Percentiles rank a stretch among this genome's conserved stretches.
Evolutionary conservation across 1,284 basidiomycete species (phyloP).

Genomic region (Tilletia walkeri): DNA sequence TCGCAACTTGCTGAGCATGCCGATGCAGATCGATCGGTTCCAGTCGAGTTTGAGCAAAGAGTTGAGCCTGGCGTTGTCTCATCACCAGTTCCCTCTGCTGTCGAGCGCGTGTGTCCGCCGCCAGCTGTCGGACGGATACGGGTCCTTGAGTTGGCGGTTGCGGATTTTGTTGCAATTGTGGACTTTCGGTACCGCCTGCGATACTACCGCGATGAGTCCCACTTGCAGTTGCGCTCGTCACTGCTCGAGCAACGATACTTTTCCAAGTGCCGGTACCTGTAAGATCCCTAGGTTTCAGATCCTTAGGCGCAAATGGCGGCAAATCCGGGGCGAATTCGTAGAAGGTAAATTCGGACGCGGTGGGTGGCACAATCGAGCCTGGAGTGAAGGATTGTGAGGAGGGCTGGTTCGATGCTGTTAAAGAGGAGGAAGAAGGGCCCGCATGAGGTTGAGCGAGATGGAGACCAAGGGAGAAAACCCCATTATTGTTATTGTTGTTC

Average conservation of each 20-base stretch:
- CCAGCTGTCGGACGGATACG: slow-evolving; percentile 38
- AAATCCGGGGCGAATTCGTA: slow-evolving; percentile 45
- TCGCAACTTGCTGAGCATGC: slow-evolving; percentile 25
- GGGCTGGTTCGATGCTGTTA: too few species aligned
- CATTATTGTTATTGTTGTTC: too few species aligned
- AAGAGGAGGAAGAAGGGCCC: too few species aligned
- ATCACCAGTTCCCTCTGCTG: slow-evolving; percentile 27
- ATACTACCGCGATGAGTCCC: slow-evolving; percentile 22
- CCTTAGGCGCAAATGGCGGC: slow-evolving; percentile 41
- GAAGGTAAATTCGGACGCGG: slow-evolving; percentile 27
- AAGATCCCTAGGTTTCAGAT: slow-evolving; percentile 33
- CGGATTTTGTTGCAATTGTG: slow-evolving; percentile 12
- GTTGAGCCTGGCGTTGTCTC: slow-evolving; percentile 31
- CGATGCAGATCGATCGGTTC: slow-evolving; percentile 39
- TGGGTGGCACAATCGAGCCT: not conserved
- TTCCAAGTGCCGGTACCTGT: slow-evolving; percentile 44
- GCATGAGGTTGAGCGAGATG: too few species aligned
- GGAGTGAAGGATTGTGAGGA: not conserved
- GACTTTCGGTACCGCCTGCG: slow-evolving; percentile 25
- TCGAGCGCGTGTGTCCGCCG: slow-evolving; percentile 33
- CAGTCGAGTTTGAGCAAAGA: slow-evolving; percentile 32
- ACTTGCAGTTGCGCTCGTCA: slow-evolving; percentile 25
- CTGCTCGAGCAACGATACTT: slow-evolving; percentile 40
- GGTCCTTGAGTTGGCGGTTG: slow-evolving; percentile 21
- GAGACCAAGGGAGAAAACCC: too few species aligned